These are phyloP conservation scores for Salix purpurea DNA, from an alignment of 345 rosid genomes.

Conservation along the genomic window DNA sequence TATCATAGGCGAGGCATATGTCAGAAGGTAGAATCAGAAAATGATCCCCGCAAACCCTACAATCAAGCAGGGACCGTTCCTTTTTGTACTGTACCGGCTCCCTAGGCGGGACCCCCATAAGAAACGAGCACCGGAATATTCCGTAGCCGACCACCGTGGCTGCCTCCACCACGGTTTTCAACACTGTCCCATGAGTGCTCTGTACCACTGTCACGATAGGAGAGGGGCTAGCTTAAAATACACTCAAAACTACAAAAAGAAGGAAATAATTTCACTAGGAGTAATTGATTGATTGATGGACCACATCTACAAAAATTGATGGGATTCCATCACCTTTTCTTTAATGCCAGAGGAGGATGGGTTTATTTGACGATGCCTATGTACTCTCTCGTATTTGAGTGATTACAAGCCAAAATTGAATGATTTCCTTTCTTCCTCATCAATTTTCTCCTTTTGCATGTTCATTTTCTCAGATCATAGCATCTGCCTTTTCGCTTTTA, in stretches of 20 bases:
- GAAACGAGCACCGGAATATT: conserved; percentile 15
- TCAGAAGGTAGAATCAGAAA: conserved; percentile 16
- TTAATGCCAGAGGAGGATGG: neutral
- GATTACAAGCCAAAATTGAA: neutral
- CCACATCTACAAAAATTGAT: neutral
- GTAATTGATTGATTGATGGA: neutral
- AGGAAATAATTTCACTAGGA: neutral
- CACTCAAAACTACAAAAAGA: conserved; percentile 11
- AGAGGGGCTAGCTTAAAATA: conserved; percentile 9
- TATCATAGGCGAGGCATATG: neutral
- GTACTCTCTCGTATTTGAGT: neutral
- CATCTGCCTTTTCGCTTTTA: too few relatives aligned
- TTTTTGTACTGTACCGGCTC: neutral
- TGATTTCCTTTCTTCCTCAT: neutral
- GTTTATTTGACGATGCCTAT: neutral
- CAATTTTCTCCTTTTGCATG: neutral
- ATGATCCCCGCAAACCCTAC: conserved; percentile 27
- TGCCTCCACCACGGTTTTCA: neutral
- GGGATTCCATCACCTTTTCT: neutral
- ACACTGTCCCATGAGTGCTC: neutral
- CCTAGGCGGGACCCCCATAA: neutral
- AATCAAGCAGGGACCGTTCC: neutral
- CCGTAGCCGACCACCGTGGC: neutral
- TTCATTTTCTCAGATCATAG: too few relatives aligned
- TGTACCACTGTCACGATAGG: neutral